phyloP scores from a whole-genome alignment of 2,329 filamentous ascomycete species.

The Aquanectria penicillioides region DNA sequence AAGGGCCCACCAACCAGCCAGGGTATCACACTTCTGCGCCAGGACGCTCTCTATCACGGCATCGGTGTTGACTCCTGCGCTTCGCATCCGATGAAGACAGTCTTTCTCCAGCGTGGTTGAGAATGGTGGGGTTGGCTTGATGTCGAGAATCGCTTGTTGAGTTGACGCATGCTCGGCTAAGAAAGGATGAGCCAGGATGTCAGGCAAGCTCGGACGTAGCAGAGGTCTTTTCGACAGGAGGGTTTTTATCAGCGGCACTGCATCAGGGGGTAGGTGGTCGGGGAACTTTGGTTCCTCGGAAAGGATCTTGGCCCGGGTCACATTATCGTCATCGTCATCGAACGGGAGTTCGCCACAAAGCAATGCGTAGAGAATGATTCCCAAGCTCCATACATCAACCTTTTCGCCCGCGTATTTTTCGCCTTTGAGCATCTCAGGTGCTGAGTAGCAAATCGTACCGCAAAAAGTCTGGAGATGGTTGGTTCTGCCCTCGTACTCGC shows the following conservation, averaged over 20 bases:
- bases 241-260: conserved; percentile 77
- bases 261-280: conserved; percentile 80
- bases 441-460: conserved; percentile 96
- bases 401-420: conserved; percentile 99
- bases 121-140: conserved; percentile 84
- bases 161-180: conserved; percentile 85
- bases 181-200: conserved; percentile 90
- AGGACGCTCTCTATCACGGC: conserved; percentile 93
- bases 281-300: conserved; percentile 87
- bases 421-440: conserved; percentile 97
- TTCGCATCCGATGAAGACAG: conserved; percentile 90
- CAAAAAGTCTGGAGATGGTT: conserved; percentile 98
- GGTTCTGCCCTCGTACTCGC: conserved; percentile 94
- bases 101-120: conserved; percentile 89
- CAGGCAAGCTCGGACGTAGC: conserved; percentile 80
- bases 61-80: conserved; percentile 93
- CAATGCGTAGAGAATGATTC: conserved; percentile 85
- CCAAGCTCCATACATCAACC: conserved; percentile 94
- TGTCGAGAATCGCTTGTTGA: conserved; percentile 88
- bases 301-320: conserved; percentile 86
- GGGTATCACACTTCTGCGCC: conserved; percentile 85
- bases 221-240: conserved; percentile 93
- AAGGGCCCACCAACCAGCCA: conserved; percentile 96
- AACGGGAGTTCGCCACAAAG: conserved; percentile 90
- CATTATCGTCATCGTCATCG: conserved; percentile 92